Percentiles rank a stretch among this genome's conserved stretches.
These are phyloP conservation scores for Botrytis hyacinthi DNA, from an alignment of 2,329 filamentous ascomycete species.

Conservation along the genomic window DNA sequence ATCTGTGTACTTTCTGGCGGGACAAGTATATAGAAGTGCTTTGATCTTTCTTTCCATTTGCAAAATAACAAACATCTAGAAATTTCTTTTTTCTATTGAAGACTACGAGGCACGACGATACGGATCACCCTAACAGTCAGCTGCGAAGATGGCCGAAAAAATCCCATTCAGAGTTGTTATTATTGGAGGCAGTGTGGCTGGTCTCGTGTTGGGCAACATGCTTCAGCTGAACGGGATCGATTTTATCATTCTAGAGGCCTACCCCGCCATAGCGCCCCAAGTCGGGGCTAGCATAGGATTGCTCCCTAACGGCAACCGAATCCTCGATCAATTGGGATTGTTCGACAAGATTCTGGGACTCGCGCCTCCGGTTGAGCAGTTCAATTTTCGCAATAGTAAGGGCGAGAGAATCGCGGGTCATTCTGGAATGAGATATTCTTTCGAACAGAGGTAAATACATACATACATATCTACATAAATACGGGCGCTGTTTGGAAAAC, in stretches of 20 bases:
- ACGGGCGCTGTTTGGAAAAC: too few species aligned
- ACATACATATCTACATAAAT: too few species aligned
- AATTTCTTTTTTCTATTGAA: background rate
- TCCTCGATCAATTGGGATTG: slow-evolving; percentile 51
- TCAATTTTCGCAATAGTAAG: slow-evolving; percentile 11
- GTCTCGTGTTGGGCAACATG: slow-evolving; percentile 47
- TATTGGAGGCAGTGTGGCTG: slow-evolving; percentile 49
- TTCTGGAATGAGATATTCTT: slow-evolving; percentile 1
- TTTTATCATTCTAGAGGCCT: slow-evolving; percentile 49
- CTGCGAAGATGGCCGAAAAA: slow-evolving; percentile 2
- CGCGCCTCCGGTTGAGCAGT: slow-evolving; percentile 10
- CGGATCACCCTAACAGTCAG: background rate
- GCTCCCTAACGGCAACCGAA: slow-evolving; percentile 43
- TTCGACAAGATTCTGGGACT: slow-evolving; percentile 25
- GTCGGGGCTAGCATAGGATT: slow-evolving; percentile 50
- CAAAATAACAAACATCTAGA: background rate
- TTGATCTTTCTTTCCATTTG: background rate
- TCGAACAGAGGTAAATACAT: slow-evolving; percentile 5
- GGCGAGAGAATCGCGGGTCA: slow-evolving; percentile 5
- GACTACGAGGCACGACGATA: background rate
- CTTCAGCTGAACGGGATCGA: slow-evolving; percentile 48
- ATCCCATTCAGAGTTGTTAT: slow-evolving; percentile 43
- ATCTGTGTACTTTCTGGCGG: background rate
- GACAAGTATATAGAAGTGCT: background rate
- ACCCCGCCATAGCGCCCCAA: slow-evolving; percentile 44